Base-by-base conservation (phyloP, 495 filamentous ascomycete species). In the Podospora conica region DNA sequence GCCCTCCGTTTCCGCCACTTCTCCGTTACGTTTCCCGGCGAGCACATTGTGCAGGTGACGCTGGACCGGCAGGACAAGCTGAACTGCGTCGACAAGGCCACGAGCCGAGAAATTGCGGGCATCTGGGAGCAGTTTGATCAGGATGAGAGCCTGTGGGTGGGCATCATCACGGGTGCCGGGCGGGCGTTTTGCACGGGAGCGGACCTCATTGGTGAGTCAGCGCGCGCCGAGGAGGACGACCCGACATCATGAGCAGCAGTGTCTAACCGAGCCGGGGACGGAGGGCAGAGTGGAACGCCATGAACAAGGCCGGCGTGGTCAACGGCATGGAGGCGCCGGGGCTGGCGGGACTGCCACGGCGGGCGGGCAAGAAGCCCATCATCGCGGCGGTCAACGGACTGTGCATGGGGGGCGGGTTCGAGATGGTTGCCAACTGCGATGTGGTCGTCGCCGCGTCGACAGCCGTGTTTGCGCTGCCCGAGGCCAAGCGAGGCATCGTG, bases 371-470 rank as follows among this genome's bases (percentile, higher is more conserved):
- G 64, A 88, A 88, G 63, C 91, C 90, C 18, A 80, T 94, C 33
- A 87, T 94, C 63, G 85, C 85, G 10, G 91, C 91, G 6, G 87
- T 93, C 28, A 88, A 91, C 71, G 91, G 91, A n/a, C 73, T 87
- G n/a, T 86, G 85, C 67, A 79, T 89, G 64, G 91, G 91, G 15
- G 91, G 90, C 56, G 91, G 90, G 2, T 84, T 86, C 65, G 91
- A 94, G 76, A 88, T 91, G 78, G 77, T 85, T 2, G 78, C 87
- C 4, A 92, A 92, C 65, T 85, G 83, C 71, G 90, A 93, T 76
- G 70, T 93, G 7, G 83, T 91, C 0, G 62, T 92, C 25, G 89
- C 89, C 20, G 77, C 82, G 4, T 65, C 73, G 10, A 64, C 68
- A 3, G 87, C 88, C 0, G 71, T 69, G 11, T 91, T 93, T 69